These are phyloP conservation scores for Hortiboletus flavorubellus DNA, from an alignment of 768 basidiomycete genomes.

Conservation along the genomic window DNA sequence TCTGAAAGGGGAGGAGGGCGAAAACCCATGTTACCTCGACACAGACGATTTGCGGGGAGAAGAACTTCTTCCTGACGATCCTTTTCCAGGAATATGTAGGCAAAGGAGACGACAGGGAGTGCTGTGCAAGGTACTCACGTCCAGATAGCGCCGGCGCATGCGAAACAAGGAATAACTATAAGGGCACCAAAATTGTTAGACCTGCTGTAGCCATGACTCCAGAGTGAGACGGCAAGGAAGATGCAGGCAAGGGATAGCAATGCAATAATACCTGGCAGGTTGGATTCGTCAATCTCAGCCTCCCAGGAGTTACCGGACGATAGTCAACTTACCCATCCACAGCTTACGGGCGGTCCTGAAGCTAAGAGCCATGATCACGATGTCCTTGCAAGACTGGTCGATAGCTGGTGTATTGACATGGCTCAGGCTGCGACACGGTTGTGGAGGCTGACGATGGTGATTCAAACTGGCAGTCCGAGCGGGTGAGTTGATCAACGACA, in stretches of 20 bases:
- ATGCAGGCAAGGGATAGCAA: slow-evolving; percentile 35
- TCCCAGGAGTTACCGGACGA: background rate
- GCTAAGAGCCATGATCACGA: slow-evolving; percentile 36
- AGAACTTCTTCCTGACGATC: slow-evolving; percentile 27
- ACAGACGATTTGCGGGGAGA: slow-evolving; percentile 44
- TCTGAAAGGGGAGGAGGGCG: slow-evolving; percentile 48
- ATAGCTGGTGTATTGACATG: background rate
- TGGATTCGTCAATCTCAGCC: background rate
- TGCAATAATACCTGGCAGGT: slow-evolving; percentile 32
- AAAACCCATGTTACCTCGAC: slow-evolving; percentile 44
- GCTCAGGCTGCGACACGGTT: background rate
- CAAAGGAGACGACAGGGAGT: background rate
- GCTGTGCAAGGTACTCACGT: slow-evolving; percentile 28
- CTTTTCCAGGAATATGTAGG: slow-evolving; percentile 13
- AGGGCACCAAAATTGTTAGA: slow-evolving; percentile 40
- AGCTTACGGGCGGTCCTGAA: slow-evolving; percentile 44
- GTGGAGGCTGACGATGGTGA: slow-evolving; percentile 7
- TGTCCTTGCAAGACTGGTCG: background rate
- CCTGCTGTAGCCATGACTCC: slow-evolving; percentile 32
- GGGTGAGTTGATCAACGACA: too few species aligned
- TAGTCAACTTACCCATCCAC: slow-evolving; percentile 33
- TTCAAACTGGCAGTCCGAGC: too few species aligned
- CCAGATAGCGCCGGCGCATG: slow-evolving; percentile 17
- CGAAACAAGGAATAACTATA: slow-evolving; percentile 33
- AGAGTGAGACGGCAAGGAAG: slow-evolving; percentile 35